These are phyloP conservation scores for Cryptococcus neoformans DNA, from an alignment of 1,284 basidiomycete species.

Conservation along the genomic window DNA sequence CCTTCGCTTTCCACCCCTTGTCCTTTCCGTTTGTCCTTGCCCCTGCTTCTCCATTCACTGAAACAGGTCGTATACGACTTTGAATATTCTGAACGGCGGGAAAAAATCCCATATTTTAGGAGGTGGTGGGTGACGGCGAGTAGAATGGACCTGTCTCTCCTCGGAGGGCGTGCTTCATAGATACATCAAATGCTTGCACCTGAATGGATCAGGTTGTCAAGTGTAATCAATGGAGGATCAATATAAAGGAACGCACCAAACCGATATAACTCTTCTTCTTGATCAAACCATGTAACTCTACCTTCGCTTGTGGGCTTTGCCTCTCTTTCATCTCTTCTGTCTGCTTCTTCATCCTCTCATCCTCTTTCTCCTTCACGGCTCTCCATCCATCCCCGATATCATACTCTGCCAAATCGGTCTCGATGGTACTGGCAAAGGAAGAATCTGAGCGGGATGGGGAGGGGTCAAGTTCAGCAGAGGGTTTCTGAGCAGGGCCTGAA, in stretches of 20 bases:
- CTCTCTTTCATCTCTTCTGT: constrained; percentile 8
- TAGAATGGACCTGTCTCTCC: constrained; percentile 37
- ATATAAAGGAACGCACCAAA: constrained; percentile 18
- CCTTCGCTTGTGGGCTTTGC: constrained; percentile 3
- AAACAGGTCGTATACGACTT: constrained; percentile 29
- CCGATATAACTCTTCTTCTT: constrained; percentile 39
- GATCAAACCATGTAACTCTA: constrained; percentile 22
- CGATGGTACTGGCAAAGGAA: too few relatives aligned
- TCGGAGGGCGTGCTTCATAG: constrained; percentile 34
- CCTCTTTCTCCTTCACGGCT: not conserved
- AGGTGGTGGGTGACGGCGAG: constrained; percentile 31
- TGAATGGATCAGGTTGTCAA: constrained; percentile 1
- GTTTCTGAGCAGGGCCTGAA: not conserved
- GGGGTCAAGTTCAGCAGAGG: not conserved
- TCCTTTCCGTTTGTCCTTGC: constrained; percentile 19
- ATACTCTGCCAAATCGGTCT: too few relatives aligned
- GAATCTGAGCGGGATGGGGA: constrained; percentile 6
- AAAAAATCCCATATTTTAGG: constrained; percentile 25
- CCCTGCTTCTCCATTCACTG: constrained; percentile 20
- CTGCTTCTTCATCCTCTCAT: not conserved
- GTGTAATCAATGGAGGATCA: not conserved
- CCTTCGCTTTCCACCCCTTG: constrained; percentile 26
- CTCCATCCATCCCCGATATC: not conserved
- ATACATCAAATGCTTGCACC: constrained; percentile 33
- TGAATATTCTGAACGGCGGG: constrained; percentile 10